These are phyloP conservation scores for Nicotiana obtusifolia DNA, from an alignment of 257 asterid species.

Conservation along the genomic window DNA sequence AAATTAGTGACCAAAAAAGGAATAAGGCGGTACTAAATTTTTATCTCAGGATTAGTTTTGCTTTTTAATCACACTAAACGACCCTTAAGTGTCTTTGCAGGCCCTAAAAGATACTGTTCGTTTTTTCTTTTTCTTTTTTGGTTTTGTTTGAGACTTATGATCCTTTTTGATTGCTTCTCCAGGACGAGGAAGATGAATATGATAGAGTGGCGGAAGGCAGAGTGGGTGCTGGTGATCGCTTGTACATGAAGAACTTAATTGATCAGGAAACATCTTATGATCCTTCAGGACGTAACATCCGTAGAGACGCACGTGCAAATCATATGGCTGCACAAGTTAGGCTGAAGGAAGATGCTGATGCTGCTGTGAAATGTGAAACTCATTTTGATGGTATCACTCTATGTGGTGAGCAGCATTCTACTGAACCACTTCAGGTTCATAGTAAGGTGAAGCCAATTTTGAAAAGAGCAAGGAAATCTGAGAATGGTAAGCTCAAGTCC, in stretches of 20 bases:
- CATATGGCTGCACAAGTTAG: conserved; percentile 67
- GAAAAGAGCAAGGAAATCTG: not conserved
- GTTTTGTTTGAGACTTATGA: not conserved
- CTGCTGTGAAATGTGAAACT: conserved; percentile 45
- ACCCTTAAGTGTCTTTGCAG: no score
- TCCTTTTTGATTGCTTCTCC: not conserved
- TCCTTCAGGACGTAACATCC: conserved; percentile 20
- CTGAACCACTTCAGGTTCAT: not conserved
- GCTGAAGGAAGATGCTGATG: conserved; percentile 73
- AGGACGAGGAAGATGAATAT: conserved; percentile 94
- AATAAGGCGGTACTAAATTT: no score
- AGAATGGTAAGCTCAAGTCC: conserved; percentile 12
- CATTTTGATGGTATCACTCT: conserved; percentile 1
- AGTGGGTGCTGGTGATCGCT: conserved; percentile 39
- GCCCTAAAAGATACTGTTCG: no score
- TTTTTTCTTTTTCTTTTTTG: no score
- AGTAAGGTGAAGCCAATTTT: conserved; percentile 3
- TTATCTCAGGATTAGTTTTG: no score
- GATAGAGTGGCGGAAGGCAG: conserved; percentile 80
- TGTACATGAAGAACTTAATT: conserved; percentile 38
- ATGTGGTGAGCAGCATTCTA: not conserved
- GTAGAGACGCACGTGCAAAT: conserved; percentile 78
- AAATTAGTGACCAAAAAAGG: no score
- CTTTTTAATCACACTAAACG: no score
- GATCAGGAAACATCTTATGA: conserved; percentile 48